Evolutionary conservation across 148 eudicot species (phyloP), one percentile per base, ranked within the genome.

Genomic region (Simmondsia chinensis): DNA sequence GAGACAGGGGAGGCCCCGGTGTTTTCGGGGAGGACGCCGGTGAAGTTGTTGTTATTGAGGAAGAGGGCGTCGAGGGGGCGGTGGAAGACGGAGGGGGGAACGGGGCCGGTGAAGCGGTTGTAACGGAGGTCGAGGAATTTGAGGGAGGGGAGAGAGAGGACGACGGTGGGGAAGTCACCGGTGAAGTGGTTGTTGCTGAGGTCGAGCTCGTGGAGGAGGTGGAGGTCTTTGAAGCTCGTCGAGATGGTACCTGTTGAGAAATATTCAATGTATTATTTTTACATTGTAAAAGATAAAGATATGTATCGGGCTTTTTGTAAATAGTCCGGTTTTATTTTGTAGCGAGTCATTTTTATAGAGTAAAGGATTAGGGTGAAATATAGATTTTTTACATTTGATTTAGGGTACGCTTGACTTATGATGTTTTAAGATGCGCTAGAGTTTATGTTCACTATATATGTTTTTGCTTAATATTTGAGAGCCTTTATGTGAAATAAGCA

Each of bases 61-160:
- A 83, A 83, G 15, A 83, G 34, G 0, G 87, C 94, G n/a, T 83
- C 94, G 17, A 83, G 78, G 34, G 61, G 64, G 23, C 61, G 9
- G 56, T 83, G 70, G 27, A 75, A 83, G 2, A 83, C 47, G 0
- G 2, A 10, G 0, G 75, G 18, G 1, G 94, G 94, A 20, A 83
- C 39, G 0, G 43, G 25, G 1, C 88, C 96, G 0, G 37, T 4
- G 49, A 83, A 87, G 5, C 38, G 8, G 8, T 87, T 87, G 53
- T 34, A 87, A 1, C 96, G 63, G 20, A 87, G 60, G 36, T 87
- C 94, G 20, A 87, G 66, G 51, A 58, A 82, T 16, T 68, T 79
- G 0, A 77, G 50, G 0, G 63, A 41, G 2, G 69, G 60, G 0
- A 87, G 39, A 2, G 7, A 25, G 0, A 82, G 68, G 1, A 82